Percentiles rank a stretch among this genome's conserved stretches.
These are phyloP conservation scores for Malus hybrid DNA, from an alignment of 331 rosid species.

Conservation along the genomic window DNA sequence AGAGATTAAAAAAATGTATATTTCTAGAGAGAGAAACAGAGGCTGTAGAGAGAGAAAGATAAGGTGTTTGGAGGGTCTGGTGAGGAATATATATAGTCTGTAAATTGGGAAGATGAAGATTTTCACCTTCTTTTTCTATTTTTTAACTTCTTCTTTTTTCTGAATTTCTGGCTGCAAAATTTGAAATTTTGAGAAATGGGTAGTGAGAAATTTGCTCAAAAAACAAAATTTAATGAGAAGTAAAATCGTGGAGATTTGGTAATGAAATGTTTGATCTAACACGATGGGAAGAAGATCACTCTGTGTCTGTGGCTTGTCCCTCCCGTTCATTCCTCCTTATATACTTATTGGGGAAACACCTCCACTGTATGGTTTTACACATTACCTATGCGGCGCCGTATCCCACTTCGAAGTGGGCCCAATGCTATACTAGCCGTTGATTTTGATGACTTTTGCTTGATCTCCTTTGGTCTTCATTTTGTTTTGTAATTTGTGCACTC, in stretches of 20 bases:
- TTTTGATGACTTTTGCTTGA: slow-evolving; percentile 7
- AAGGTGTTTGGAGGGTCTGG: slow-evolving; percentile 35
- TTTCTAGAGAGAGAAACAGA: slow-evolving; percentile 27
- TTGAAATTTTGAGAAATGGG: neutral
- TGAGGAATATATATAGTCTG: slow-evolving; percentile 60
- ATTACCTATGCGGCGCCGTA: neutral
- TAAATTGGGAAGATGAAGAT: slow-evolving; percentile 33
- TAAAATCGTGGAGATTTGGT: neutral
- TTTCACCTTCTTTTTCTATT: slow-evolving; percentile 11
- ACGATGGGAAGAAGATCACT: slow-evolving; percentile 1
- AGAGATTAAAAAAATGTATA: slow-evolving; percentile 8
- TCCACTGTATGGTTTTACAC: neutral
- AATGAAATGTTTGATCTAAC: neutral
- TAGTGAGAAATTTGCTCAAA: neutral
- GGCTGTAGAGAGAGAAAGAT: slow-evolving; percentile 42
- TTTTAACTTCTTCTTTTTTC: neutral
- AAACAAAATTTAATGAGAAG: neutral
- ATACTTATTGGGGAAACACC: slow-evolving; percentile 16
- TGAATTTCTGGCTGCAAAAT: slow-evolving; percentile 6
- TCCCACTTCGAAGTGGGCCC: slow-evolving; percentile 1
- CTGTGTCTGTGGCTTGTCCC: neutral
- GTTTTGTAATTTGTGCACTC: neutral
- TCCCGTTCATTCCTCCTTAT: slow-evolving; percentile 5
- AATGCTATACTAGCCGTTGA: neutral
- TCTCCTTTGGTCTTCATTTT: neutral